Base-by-base conservation (phyloP, 805 yeast species). In the Candida silvicultrix region DNA sequence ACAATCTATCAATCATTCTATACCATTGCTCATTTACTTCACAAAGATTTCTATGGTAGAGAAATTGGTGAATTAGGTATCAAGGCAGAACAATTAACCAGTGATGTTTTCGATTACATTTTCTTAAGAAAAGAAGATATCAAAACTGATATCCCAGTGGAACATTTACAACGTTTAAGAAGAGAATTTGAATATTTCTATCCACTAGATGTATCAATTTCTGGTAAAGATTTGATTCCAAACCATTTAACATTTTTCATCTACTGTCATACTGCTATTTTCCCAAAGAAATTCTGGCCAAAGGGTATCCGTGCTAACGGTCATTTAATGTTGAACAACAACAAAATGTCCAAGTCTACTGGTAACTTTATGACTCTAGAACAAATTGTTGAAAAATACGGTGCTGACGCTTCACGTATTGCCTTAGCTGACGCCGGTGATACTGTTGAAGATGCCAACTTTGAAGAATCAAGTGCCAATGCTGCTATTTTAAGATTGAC, bases 381-480 rank as follows among this genome's bases (percentile, higher is more conserved):
- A 58, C 89, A 94, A 66, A 78, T 85, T 64, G 83, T 83, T 49
- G 75, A 80, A 58, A 94, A 94, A 69, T 94, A 83, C 57, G 99
- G 99, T 67, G 96, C 98, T 43, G 99, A 94, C 67, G 97, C 98
- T 38, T 74, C 96, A 11, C 85, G 99, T 75, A 87, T 94, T 65
- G 97, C 99, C 5, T 73, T 94, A 54, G 99, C 98, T 40, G 99
- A 94, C 73, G 97, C 97, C 44, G 99, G 99, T 74, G 99, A 94
- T 65, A 75, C 94, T 38, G 81, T 89, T 55, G 99, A 94, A 71
- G 99, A 94, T 68, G 99, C 99, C 44, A 94, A 94, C 74, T 87
- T 94, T 62, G 99, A 94, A 61, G 99, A 94, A 71, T 72, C 89
- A 49, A 90, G 83, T 62, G 99, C 99, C 45, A 94, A 94, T 62